phyloP scores from a whole-genome alignment of 2,329 filamentous ascomycete genomes.

The Podosphaera xanthii region DNA sequence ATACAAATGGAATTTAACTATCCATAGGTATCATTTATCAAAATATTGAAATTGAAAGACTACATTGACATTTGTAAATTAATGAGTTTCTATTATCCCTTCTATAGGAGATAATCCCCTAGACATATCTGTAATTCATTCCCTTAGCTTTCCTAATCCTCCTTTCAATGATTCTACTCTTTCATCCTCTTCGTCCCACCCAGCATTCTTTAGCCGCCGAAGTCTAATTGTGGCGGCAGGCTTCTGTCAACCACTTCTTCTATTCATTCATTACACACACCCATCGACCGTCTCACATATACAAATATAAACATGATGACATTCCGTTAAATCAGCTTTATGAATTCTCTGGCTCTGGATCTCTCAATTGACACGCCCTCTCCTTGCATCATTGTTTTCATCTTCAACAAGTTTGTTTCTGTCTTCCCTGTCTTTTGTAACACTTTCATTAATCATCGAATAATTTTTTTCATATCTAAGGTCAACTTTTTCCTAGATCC shows the following conservation, averaged over 20 bases:
- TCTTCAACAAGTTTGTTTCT: neutral
- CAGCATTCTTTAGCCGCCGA: neutral
- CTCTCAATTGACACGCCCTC: neutral
- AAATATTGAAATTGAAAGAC: no score
- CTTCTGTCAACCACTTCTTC: neutral
- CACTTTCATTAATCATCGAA: neutral
- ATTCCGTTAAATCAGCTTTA: neutral
- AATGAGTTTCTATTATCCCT: neutral
- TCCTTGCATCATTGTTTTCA: neutral
- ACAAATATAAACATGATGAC: neutral
- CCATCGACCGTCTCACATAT: no score
- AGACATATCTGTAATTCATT: neutral
- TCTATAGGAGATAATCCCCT: neutral
- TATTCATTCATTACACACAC: no score
- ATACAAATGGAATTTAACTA: no score
- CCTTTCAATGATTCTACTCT: neutral
- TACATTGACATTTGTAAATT: neutral
- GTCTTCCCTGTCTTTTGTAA: neutral
- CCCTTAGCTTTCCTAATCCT: neutral
- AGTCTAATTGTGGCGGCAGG: neutral
- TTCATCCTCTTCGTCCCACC: neutral
- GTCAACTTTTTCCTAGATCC: neutral
- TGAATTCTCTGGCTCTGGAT: neutral
- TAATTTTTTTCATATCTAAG: neutral
- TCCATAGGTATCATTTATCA: no score